Conservation (phyloP, 2,329 filamentous ascomycete species). For the Pestalotiopsis sp. region DNA sequence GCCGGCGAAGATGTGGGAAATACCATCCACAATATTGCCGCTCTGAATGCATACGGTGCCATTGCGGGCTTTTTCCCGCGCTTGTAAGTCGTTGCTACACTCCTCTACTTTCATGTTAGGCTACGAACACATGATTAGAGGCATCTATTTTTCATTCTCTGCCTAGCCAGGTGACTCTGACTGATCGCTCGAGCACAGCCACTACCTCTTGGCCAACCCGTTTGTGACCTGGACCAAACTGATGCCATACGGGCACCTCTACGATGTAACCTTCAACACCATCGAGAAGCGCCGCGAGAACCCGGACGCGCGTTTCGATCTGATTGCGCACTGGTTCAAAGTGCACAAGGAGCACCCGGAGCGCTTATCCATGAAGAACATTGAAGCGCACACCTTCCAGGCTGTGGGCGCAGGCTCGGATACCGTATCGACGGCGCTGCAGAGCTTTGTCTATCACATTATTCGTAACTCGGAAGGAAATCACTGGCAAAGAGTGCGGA, state of each 20-base stretch:
- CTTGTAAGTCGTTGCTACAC: not conserved
- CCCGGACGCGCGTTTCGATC: constrained; percentile 17
- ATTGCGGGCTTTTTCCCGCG: constrained; percentile 8
- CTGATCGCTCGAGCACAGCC: not conserved
- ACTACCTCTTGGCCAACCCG: constrained; percentile 17
- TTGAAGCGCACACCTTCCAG: constrained; percentile 18
- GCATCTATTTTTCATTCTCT: not conserved
- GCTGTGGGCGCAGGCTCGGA: constrained; percentile 22
- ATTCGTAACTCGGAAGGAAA: constrained; percentile 20
- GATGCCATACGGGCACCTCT: constrained; percentile 15
- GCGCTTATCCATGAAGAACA: constrained; percentile 20
- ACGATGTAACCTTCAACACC: constrained; percentile 8
- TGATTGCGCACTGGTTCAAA: constrained; percentile 19
- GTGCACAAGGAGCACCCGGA: constrained; percentile 16
- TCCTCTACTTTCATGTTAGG: not conserved
- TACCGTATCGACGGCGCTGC: constrained; percentile 22
- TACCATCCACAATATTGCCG: constrained; percentile 19
- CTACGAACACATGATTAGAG: not conserved
- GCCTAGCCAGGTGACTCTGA: too few species aligned
- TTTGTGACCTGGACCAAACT: constrained; percentile 16
- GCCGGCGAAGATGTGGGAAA: constrained; percentile 23
- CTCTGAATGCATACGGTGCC: constrained; percentile 10
- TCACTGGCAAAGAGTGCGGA: constrained; percentile 14
- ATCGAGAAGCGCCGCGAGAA: constrained; percentile 15
- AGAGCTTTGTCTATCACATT: constrained; percentile 29